Percentiles rank a stretch among this genome's conserved stretches.
These are phyloP conservation scores for Chaetomiaceae sp. DNA, from an alignment of 2,329 filamentous ascomycete species.

Conservation along the genomic window DNA sequence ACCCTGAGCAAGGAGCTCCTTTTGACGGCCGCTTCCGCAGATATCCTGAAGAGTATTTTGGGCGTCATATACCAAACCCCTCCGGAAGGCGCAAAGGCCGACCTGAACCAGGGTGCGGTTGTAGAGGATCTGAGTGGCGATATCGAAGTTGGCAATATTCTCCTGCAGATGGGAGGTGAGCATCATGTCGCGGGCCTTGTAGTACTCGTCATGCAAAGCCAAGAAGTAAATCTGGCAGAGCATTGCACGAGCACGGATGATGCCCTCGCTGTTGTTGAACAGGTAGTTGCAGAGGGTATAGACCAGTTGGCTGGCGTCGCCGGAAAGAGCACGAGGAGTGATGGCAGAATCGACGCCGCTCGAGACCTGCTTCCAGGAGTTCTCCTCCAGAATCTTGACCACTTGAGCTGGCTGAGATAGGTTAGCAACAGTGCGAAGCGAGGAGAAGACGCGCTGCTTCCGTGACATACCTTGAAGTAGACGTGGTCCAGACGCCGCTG, in stretches of 20 bases:
- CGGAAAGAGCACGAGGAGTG: constrained; percentile 64
- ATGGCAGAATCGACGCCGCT: constrained; percentile 68
- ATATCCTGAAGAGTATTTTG: constrained; percentile 98
- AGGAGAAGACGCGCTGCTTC: background rate
- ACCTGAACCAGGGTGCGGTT: constrained; percentile 98
- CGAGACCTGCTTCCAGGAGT: constrained; percentile 80
- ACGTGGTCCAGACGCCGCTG: constrained; percentile 95
- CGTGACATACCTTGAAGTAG: constrained; percentile 78
- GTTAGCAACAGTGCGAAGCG: constrained; percentile 20
- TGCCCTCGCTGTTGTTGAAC: constrained; percentile 90
- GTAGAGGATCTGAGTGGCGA: constrained; percentile 96
- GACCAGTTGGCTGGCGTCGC: constrained; percentile 71
- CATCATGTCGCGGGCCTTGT: constrained; percentile 97
- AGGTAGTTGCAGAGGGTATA: constrained; percentile 90
- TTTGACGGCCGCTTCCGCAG: constrained; percentile 93
- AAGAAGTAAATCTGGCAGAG: constrained; percentile 98
- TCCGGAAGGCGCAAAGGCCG: constrained; percentile 95
- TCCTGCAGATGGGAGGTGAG: constrained; percentile 99
- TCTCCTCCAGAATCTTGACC: constrained; percentile 88
- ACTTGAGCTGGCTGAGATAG: constrained; percentile 70
- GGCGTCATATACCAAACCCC: constrained; percentile 92
- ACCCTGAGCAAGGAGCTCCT: constrained; percentile 95
- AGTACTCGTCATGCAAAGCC: constrained; percentile 95
- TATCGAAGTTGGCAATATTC: constrained; percentile 93
- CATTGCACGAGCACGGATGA: constrained; percentile 94